phyloP scores from a whole-genome alignment of 2,329 filamentous ascomycete genomes.

The Aspergillus felis region DNA sequence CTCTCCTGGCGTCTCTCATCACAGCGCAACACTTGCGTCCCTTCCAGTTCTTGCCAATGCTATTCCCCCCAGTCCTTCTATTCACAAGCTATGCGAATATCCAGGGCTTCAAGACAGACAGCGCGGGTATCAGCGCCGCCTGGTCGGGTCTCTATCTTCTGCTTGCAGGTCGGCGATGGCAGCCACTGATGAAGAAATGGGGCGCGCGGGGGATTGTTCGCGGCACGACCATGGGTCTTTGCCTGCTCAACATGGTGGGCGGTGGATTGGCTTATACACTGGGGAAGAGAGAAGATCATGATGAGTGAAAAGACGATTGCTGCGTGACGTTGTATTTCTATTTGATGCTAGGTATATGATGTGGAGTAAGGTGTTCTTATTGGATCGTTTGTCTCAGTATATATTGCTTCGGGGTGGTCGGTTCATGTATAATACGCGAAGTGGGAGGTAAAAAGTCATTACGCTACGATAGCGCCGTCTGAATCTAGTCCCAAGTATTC shows the following conservation, averaged over 20 bases:
- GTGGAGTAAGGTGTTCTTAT: not conserved
- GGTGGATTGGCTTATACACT: constrained; percentile 46
- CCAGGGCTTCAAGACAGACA: constrained; percentile 58
- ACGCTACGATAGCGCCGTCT: not conserved
- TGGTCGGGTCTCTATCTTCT: constrained; percentile 65
- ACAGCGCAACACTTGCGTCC: constrained; percentile 64
- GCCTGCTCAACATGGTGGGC: constrained; percentile 43
- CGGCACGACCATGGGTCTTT: constrained; percentile 44
- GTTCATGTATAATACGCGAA: not conserved
- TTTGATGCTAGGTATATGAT: not conserved
- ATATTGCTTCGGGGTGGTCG: not conserved
- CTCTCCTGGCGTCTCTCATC: constrained; percentile 62
- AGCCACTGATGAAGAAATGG: constrained; percentile 44
- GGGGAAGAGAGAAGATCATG: constrained; percentile 37
- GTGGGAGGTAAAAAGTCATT: not conserved
- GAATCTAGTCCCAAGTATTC: not conserved
- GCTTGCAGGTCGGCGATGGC: constrained; percentile 56
- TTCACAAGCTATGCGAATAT: constrained; percentile 65
- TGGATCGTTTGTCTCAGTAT: not conserved
- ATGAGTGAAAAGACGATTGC: constrained; percentile 23
- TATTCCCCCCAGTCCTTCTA: constrained; percentile 63
- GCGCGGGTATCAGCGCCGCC: constrained; percentile 60
- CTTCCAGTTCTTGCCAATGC: constrained; percentile 61
- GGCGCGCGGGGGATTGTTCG: constrained; percentile 43
- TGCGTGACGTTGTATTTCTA: not conserved